phyloP scores from a whole-genome alignment of 306 rosid genomes.

The Dalbergia cochinchinensis region DNA sequence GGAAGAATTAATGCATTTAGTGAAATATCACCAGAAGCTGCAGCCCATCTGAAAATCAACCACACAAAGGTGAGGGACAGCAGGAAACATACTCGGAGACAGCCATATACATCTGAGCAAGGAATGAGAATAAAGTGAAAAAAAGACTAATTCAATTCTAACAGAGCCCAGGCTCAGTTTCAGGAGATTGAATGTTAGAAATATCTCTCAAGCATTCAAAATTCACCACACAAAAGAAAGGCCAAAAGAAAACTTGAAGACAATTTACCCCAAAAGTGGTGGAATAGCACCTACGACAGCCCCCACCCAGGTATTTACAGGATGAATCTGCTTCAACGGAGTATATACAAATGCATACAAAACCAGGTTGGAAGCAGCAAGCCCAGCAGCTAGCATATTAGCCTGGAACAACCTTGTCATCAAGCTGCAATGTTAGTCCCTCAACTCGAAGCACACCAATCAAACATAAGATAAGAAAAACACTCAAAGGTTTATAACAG shows the following conservation, averaged over 20 bases:
- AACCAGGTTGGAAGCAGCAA: slow-evolving; percentile 86
- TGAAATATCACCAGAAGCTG: slow-evolving; percentile 85
- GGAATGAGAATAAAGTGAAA: not conserved
- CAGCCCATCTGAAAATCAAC: slow-evolving; percentile 81
- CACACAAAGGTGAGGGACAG: slow-evolving; percentile 33
- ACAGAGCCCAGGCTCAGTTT: slow-evolving; percentile 22
- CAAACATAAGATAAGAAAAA: slow-evolving; percentile 27
- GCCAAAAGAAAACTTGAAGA: slow-evolving; percentile 4
- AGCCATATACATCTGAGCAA: not conserved
- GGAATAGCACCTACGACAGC: slow-evolving; percentile 98
- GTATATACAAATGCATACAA: slow-evolving; percentile 93
- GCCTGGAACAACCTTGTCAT: slow-evolving; percentile 94
- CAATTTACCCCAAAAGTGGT: slow-evolving; percentile 90
- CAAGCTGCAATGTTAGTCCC: slow-evolving; percentile 63
- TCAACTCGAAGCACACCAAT: slow-evolving; percentile 41
- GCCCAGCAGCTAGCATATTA: slow-evolving; percentile 97
- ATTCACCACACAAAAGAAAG: slow-evolving; percentile 12
- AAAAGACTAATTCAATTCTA: not conserved
- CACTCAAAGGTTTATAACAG: slow-evolving; percentile 15
- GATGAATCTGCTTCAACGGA: slow-evolving; percentile 96
- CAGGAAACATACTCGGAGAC: not conserved
- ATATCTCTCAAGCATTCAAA: too few relatives aligned
- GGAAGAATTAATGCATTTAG: slow-evolving; percentile 87
- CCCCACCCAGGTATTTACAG: slow-evolving; percentile 96
- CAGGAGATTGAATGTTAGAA: not conserved